phyloP scores from a whole-genome alignment of 1,284 basidiomycete species.

The Paramarasmius palmivorus region DNA sequence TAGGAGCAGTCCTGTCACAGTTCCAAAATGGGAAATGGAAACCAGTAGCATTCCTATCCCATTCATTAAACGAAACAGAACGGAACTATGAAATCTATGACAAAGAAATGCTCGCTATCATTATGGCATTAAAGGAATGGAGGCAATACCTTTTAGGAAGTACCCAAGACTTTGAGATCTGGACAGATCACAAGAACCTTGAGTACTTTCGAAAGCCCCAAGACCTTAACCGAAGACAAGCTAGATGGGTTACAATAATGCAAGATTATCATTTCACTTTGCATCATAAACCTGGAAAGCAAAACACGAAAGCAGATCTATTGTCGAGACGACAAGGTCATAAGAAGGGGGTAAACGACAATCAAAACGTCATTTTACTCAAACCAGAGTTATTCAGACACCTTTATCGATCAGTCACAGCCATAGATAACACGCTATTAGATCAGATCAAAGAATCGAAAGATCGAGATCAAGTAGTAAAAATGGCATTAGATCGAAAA shows the following conservation, averaged over 20 bases:
- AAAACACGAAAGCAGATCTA: conserved; percentile 34
- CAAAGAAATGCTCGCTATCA: no score
- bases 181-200: conserved; percentile 31
- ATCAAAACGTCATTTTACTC: conserved; percentile 30
- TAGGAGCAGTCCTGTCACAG: not conserved
- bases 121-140: no score
- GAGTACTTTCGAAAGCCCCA: conserved; percentile 25
- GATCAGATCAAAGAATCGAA: no score
- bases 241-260: conserved; percentile 27
- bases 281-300: conserved; percentile 35
- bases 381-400: conserved; percentile 24
- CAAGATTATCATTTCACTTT: conserved; percentile 32
- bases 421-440: no score
- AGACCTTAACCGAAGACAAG: conserved; percentile 25
- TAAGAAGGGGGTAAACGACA: conserved; percentile 25
- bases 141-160: no score
- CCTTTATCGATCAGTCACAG: no score
- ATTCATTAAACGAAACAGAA: not conserved
- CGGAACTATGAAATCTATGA: no score
- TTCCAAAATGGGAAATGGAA: not conserved
- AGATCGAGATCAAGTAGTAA: no score
- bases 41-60: not conserved
- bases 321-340: conserved; percentile 40
- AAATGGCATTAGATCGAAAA: no score
- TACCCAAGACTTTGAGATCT: conserved; percentile 21